These are phyloP conservation scores for Orbilia quercus DNA, from an alignment of 2,329 filamentous ascomycete genomes.

Conservation along the genomic window DNA sequence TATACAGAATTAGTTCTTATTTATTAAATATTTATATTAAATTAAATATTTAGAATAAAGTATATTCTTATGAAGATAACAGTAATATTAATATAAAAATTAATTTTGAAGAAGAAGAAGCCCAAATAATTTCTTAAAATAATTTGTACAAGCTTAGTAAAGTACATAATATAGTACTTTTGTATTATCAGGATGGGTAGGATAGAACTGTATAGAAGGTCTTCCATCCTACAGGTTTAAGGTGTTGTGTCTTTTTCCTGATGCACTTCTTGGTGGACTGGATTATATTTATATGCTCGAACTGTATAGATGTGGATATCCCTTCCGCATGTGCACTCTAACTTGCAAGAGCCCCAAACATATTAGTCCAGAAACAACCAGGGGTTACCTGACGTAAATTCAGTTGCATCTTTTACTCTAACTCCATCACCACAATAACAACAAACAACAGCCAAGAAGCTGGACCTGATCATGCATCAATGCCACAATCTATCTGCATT, in stretches of 20 bases:
- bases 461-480: too few relatives aligned
- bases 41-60: too few relatives aligned
- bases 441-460: too few relatives aligned
- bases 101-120: neutral
- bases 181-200: neutral
- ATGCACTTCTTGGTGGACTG: neutral
- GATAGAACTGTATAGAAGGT: neutral
- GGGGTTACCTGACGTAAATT: too few relatives aligned
- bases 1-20: neutral
- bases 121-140: slow-evolving; percentile 4
- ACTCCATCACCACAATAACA: too few relatives aligned
- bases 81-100: neutral
- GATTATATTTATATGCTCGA: slow-evolving; percentile 5
- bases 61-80: neutral
- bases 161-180: neutral
- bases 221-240: neutral
- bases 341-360: too few relatives aligned
- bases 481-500: slow-evolving; percentile 13
- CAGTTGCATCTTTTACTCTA: too few relatives aligned
- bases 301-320: neutral
- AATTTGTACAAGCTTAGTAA: slow-evolving; percentile 8
- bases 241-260: slow-evolving; percentile 9
- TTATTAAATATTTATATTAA: too few relatives aligned
- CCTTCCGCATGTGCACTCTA: too few relatives aligned
- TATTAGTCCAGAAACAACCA: too few relatives aligned